A percentile compares a stretch with the other conserved stretches of the same genome.
These are phyloP conservation scores for Apostasia shenzhenica DNA, from an alignment of 106 monocot genomes.

Conservation along the genomic window DNA sequence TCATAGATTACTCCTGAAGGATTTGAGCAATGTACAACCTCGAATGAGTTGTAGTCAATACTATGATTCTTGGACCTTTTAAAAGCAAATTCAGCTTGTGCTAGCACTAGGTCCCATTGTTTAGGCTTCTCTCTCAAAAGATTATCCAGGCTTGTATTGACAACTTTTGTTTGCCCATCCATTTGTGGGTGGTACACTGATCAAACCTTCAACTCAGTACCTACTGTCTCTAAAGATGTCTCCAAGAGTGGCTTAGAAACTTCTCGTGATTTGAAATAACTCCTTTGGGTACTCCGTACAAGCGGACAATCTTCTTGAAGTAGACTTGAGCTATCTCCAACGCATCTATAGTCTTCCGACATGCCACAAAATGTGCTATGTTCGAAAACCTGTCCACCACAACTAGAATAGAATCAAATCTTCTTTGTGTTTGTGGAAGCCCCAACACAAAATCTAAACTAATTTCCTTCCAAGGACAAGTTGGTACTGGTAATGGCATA, in stretches of 20 bases:
- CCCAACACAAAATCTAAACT: neutral
- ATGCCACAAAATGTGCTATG: constrained; percentile 4
- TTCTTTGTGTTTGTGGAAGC: neutral
- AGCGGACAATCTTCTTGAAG: neutral
- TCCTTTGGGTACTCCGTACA: neutral
- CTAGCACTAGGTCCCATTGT: no score
- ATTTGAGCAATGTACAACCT: neutral
- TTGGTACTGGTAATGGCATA: neutral
- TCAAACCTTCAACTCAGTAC: no score
- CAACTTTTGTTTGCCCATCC: neutral
- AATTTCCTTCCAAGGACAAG: neutral
- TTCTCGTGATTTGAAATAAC: neutral
- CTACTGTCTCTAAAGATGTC: no score
- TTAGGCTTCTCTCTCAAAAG: neutral
- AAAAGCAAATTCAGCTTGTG: no score
- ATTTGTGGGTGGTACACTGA: neutral
- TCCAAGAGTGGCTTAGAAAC: neutral
- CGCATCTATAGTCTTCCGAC: neutral
- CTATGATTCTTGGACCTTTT: neutral
- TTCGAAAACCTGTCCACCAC: neutral
- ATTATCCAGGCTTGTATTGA: neutral
- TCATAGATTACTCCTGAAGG: neutral
- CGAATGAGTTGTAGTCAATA: neutral
- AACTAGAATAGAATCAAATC: neutral
- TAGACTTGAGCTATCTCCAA: no score